Evolutionary conservation across 805 yeast genomes (phyloP), one percentile per base, ranked within the genome.

Genomic region (Saccharomyces kudriavzevii): DNA sequence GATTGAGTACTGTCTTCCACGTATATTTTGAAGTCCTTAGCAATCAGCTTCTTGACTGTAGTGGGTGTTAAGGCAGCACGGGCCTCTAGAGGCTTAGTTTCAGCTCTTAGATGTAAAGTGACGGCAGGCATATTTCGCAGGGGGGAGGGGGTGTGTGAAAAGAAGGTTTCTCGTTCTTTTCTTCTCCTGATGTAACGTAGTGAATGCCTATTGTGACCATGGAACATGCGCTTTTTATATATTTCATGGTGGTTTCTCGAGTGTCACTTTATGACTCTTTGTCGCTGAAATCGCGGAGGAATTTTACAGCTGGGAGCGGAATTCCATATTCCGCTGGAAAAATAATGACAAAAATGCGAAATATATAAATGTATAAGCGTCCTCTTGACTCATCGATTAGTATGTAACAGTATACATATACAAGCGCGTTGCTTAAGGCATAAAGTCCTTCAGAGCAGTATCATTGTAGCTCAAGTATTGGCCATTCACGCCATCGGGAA

Each of bases 41-140:
- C 89, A 57, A 89, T 71, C 58, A 94, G 78, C 63, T 84, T 79
- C 73, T 88, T 87, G 61, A 96, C 84, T 45, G 97, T 88, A 47
- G 89, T 73, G 30, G 99, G 99, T 1, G 99, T 90, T 63, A 94
- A 78, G 47, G 96, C 97, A 47, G 98, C 96, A 77, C 99, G 86
- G 57, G 95, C 96, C 76, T 94, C 99, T 65, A 89, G 74, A 27
- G 98, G 96, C 81, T 94, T 94, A 65, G 94, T 87, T 72, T 94
- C 99, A 31, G 97, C 97, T 77, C 99, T 86, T 58, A 94, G 77
- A 66, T 94, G 99, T 59, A 94, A 76, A 51, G 78, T 83, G 40
- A 86, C 89, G 59, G 78, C 68, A 5, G 43, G 24, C 43, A 35
- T 35, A 9, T 6, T 35, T n/a, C 10, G 29, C 6, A 27, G 29